Evolutionary conservation across 2,329 filamentous ascomycete genomes (phyloP), one percentile per base, ranked within the genome.

Genomic region (Hymenoscyphus infarciens): DNA sequence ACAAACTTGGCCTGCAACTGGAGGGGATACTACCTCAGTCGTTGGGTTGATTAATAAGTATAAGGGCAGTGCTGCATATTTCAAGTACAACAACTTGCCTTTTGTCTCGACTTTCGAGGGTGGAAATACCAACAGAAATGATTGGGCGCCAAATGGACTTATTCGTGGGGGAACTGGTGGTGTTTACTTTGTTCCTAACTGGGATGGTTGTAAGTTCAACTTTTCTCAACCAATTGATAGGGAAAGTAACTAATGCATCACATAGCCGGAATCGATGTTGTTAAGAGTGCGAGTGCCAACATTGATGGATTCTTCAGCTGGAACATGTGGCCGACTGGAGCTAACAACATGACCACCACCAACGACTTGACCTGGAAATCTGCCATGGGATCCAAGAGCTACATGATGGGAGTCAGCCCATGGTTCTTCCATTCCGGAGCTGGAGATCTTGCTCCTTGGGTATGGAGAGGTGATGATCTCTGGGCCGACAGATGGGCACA

Each of bases 401-500:
- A 77, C 61, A 83, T 84, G 79, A 83, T 83, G 80, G 77, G 81
- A 1, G 79, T 83, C n/a, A 81, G 80, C 0, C 82, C 83, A 0
- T 85, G 82, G 82, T 86, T 86, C 72, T 86, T 81, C 72, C 86
- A 85, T 57, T 82, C 85, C 63, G 80, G 82, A 0, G 75, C 76
- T 6, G 87, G 79, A 68, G 73, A 75, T 52, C 87, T 87, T 74
- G 85, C 86, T 74, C 85, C 86, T 70, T 79, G 77, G 76, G 71
- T 78, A 0, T 79, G 77, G 58, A 74, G 75, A 27, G 73, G 75
- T 57, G 76, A 79, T 60, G 65, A 74, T 10, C 71, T 78, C 11
- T 77, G 74, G 67, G 76, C 73, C 42, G 63, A 74, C 7, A 74
- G 78, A 19, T 80, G 78, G 78, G 73, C 77, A 55, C 71, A 78